phyloP scores from a whole-genome alignment of 352 stramenopile species.

The Globisporangium radiosum region DNA sequence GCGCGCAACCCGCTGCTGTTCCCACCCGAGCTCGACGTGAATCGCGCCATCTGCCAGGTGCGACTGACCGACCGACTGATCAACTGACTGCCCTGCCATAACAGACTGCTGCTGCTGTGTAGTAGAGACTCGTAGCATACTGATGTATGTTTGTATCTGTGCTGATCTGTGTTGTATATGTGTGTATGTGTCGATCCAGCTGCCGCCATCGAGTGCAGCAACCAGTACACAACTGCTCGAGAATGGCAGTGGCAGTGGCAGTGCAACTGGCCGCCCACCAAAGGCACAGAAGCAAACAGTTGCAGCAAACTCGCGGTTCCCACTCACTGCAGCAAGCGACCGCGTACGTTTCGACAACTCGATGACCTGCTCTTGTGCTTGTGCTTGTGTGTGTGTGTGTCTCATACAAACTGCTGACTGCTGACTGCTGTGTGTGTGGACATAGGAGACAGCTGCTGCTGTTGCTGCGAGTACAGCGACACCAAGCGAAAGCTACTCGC shows the following conservation, averaged over 20 bases:
- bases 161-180: neutral
- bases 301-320: conserved; percentile 74
- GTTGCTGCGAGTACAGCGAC: neutral
- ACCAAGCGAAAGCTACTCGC: conserved; percentile 23
- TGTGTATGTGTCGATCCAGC: neutral
- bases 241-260: conserved; percentile 23
- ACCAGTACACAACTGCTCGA: conserved; percentile 31
- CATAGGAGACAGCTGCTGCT: no score
- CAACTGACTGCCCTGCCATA: no score
- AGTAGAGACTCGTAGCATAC: neutral
- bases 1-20: conserved; percentile 75
- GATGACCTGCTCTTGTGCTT: neutral
- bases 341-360: neutral
- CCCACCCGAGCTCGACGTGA: conserved; percentile 53
- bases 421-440: no score
- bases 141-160: neutral
- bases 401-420: no score
- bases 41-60: conserved; percentile 58
- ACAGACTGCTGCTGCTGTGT: neutral
- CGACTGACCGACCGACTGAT: neutral
- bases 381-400: neutral
- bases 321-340: neutral
- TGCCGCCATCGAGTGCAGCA: conserved; percentile 7
- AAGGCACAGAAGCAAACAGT: conserved; percentile 43
- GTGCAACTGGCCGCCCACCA: conserved; percentile 17